Percentiles rank a stretch among this genome's conserved stretches.
Evolutionary conservation across 768 basidiomycete genomes (phyloP).

Genomic region (Podaxis mareebaensis): DNA sequence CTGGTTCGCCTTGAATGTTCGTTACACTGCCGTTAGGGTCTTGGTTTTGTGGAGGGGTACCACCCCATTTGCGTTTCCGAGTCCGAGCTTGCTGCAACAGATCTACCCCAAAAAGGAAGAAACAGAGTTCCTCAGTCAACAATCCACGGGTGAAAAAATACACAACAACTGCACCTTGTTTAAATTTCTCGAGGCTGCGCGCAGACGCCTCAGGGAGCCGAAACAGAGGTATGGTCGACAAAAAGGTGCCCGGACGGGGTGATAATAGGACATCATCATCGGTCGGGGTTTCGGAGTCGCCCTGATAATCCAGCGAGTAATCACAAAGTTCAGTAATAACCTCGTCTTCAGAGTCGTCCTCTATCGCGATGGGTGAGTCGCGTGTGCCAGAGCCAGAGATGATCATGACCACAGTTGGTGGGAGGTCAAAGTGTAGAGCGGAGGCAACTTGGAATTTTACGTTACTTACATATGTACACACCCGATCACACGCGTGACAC

Average conservation of each 20-base stretch:
- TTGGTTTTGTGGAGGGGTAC: constrained; percentile 19
- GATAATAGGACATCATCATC: constrained; percentile 5
- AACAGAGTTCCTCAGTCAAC: neutral
- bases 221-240: neutral
- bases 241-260: constrained; percentile 13
- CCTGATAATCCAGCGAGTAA: neutral
- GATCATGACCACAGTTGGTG: constrained; percentile 18
- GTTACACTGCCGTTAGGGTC: neutral
- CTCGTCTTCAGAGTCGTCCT: constrained; percentile 45
- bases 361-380: constrained; percentile 37
- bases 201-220: neutral
- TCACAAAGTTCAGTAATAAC: constrained; percentile 30
- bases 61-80: constrained; percentile 24
- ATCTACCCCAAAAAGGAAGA: neutral
- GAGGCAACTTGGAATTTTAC: neutral
- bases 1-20: neutral
- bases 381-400: constrained; percentile 31
- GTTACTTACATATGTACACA: too few species aligned
- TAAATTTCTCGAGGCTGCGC: neutral
- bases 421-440: neutral
- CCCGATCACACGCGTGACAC: neutral
- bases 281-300: too few species aligned
- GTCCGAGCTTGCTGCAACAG: constrained; percentile 17
- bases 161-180: constrained; percentile 12
- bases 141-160: neutral